Percentiles rank a stretch among this genome's conserved stretches.
These are phyloP conservation scores for Chlamydomonas schloesseri DNA, from an alignment of 139 green algal species.

Conservation along the genomic window DNA sequence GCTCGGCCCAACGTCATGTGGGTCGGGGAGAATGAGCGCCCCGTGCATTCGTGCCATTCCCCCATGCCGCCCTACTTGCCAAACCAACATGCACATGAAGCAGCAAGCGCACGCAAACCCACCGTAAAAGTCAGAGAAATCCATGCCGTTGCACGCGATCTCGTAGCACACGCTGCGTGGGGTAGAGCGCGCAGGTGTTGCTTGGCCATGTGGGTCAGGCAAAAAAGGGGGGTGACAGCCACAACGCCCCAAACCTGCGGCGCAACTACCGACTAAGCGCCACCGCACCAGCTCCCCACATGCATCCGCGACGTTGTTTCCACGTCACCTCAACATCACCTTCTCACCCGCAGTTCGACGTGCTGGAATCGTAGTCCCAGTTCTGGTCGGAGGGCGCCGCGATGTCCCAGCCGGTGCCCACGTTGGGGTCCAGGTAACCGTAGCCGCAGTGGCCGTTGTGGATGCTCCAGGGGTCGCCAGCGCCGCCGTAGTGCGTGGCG, in stretches of 20 bases:
- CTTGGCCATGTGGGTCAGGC: too few species aligned
- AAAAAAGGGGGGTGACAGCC: neutral
- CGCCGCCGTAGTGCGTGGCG: constrained; percentile 23
- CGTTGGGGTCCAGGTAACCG: constrained; percentile 20
- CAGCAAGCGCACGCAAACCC: too few species aligned
- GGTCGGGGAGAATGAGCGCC: too few species aligned
- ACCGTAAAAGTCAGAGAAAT: constrained; percentile 37
- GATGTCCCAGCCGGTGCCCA: constrained; percentile 48
- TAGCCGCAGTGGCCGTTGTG: constrained; percentile 32
- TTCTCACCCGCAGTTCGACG: neutral
- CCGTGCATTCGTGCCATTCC: too few species aligned
- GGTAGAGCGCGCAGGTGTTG: too few species aligned
- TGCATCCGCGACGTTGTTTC: too few species aligned
- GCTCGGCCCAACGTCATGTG: too few species aligned
- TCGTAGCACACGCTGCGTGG: constrained; percentile 40
- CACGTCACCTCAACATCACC: too few species aligned
- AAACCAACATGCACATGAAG: neutral
- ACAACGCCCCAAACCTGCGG: neutral
- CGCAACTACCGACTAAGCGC: neutral
- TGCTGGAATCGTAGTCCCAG: constrained; percentile 33
- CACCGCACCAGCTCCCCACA: too few species aligned
- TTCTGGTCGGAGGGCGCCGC: constrained; percentile 37
- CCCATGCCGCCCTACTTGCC: too few species aligned
- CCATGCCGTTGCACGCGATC: constrained; percentile 21
- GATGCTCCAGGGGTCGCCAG: constrained; percentile 32